phyloP scores from a whole-genome alignment of 2,329 filamentous ascomycete species.

The Tolypocladium capitatum region DNA sequence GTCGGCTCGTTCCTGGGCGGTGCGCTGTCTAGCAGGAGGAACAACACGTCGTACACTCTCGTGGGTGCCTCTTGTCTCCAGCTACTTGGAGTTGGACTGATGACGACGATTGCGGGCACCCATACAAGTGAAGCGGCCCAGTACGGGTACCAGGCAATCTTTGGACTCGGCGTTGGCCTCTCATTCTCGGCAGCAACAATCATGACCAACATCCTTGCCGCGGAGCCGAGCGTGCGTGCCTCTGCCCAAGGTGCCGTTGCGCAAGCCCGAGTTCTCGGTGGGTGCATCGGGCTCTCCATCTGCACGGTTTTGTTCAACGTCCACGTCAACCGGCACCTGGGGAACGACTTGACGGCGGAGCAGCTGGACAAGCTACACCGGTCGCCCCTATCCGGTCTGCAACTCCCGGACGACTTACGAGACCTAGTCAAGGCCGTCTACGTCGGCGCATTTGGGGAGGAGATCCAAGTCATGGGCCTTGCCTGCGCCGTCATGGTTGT shows the following conservation, averaged over 20 bases:
- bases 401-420: constrained; percentile 19
- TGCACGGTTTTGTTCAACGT: constrained; percentile 46
- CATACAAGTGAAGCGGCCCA: constrained; percentile 24
- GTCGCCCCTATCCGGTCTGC: constrained; percentile 26
- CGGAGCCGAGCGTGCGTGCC: constrained; percentile 34
- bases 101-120: constrained; percentile 27
- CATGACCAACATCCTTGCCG: constrained; percentile 39
- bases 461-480: constrained; percentile 33
- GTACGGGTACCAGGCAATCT: constrained; percentile 42
- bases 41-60: constrained; percentile 39
- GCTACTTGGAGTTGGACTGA: constrained; percentile 35
- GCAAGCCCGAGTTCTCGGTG: constrained; percentile 46
- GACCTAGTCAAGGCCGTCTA: constrained; percentile 27
- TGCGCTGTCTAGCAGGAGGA: constrained; percentile 36
- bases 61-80: constrained; percentile 36
- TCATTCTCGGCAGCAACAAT: constrained; percentile 44
- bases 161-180: constrained; percentile 46
- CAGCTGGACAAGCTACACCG: constrained; percentile 30
- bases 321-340: constrained; percentile 25
- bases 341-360: constrained; percentile 17
- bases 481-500: constrained; percentile 29
- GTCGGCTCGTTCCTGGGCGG: constrained; percentile 43
- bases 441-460: constrained; percentile 29
- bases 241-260: constrained; percentile 47
- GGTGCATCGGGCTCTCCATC: constrained; percentile 42